A percentile compares a stretch with the other conserved stretches of the same genome.
phyloP scores from a whole-genome alignment of 805 yeast species.

The Candida dendrica region DNA sequence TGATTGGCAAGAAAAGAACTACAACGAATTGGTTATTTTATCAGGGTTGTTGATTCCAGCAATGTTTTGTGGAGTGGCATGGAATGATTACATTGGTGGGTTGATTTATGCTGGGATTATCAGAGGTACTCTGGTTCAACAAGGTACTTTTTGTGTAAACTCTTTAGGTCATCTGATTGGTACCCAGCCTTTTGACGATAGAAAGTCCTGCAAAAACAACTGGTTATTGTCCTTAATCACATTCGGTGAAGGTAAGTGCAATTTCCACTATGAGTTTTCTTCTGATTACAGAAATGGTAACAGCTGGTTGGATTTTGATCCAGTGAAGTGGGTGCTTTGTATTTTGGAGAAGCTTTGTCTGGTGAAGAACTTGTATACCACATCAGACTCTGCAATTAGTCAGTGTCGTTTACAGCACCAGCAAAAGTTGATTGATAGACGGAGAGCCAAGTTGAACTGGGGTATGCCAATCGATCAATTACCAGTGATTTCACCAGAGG shows the following conservation, averaged over 20 bases:
- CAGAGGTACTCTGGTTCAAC: constrained; percentile 69
- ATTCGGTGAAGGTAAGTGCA: constrained; percentile 87
- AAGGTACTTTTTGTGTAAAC: constrained; percentile 69
- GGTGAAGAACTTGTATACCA: constrained; percentile 50
- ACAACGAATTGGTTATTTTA: constrained; percentile 38
- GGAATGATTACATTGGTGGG: constrained; percentile 77
- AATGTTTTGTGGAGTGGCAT: constrained; percentile 51
- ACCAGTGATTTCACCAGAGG: constrained; percentile 54
- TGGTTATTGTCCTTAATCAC: constrained; percentile 57
- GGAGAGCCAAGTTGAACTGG: constrained; percentile 80
- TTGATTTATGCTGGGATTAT: constrained; percentile 71
- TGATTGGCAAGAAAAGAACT: constrained; percentile 67
- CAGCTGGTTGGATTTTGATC: constrained; percentile 73
- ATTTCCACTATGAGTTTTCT: constrained; percentile 94
- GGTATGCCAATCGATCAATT: constrained; percentile 87
- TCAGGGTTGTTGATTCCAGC: constrained; percentile 54
- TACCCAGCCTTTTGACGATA: constrained; percentile 65
- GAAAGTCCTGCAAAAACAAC: constrained; percentile 67
- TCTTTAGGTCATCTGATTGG: constrained; percentile 80
- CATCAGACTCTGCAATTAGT: constrained; percentile 41
- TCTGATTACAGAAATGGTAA: constrained; percentile 77
- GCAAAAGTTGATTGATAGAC: constrained; percentile 71
- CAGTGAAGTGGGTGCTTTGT: constrained; percentile 68
- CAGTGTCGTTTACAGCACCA: constrained; percentile 73
- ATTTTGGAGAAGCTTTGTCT: constrained; percentile 41